A percentile compares a stretch with the other conserved stretches of the same genome.
Conservation (phyloP, 2,329 filamentous ascomycete genomes). For the Xylariaceae sp. region DNA sequence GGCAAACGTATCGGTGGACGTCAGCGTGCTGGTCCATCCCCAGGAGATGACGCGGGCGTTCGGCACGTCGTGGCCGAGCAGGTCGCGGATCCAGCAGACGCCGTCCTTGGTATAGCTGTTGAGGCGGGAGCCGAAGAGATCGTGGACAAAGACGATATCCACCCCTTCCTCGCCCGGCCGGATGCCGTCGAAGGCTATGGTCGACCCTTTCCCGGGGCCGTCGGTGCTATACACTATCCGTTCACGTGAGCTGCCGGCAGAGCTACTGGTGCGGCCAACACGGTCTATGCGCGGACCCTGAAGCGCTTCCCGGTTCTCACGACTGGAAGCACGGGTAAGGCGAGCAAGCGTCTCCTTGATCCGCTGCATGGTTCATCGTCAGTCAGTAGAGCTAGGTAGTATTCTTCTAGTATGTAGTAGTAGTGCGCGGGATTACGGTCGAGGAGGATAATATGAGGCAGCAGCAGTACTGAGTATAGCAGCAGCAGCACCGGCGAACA, state of each 20-base stretch:
- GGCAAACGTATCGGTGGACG: constrained; percentile 24
- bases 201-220: constrained; percentile 22
- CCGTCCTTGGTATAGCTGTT: constrained; percentile 27
- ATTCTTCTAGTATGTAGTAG: too few relatives aligned
- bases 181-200: constrained; percentile 25
- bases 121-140: constrained; percentile 27
- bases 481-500: too few relatives aligned
- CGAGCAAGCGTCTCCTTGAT: constrained; percentile 31
- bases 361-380: constrained; percentile 29
- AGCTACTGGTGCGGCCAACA: constrained; percentile 28
- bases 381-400: background rate
- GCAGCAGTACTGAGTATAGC: too few relatives aligned
- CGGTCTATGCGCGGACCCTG: constrained; percentile 26
- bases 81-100: constrained; percentile 30
- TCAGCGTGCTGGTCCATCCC: constrained; percentile 27
- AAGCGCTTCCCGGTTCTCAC: constrained; percentile 25
- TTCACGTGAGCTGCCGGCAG: constrained; percentile 28
- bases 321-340: constrained; percentile 26
- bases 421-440: background rate
- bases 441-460: constrained; percentile 5
- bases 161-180: constrained; percentile 25
- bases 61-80: constrained; percentile 28
- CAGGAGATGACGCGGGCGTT: constrained; percentile 28
- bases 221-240: constrained; percentile 24
- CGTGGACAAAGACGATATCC: constrained; percentile 31